Base-by-base conservation (phyloP, 495 filamentous ascomycete species). In the Elaphomyces granulatus region DNA sequence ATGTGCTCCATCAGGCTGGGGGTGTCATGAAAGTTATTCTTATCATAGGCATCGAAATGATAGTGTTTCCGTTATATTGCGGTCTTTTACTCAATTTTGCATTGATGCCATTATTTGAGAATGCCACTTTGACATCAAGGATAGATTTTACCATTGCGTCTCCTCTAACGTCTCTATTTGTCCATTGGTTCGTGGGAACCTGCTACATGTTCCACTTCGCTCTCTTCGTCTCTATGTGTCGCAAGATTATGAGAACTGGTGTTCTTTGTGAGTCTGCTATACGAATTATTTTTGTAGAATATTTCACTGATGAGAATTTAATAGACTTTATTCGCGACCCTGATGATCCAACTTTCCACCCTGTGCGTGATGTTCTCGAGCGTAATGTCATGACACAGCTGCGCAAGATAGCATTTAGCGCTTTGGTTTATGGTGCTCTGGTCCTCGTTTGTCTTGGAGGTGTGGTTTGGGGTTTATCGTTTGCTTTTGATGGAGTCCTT, bases 161-260 rank as follows among this genome's bases (percentile, higher is more conserved):
- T 43, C 87, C 88, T 0, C 66, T 85, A 32, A 94, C 85, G 0
- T 92, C 84, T 4, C 74, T 87, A 15, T 99, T 99, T 52, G 80
- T 96, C 16, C 90, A 99, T 58, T 99, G 90, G 90, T 99, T 99
- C 55, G 77, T 94, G 36, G 90, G 90, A 15, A 99, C 90, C 4
- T 94, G 87, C 46, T 99, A 99, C 59, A 99, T 99, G 90, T 99
- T 99, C 58, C 90, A 99, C 54, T 99, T 99, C 55, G 90, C 90
- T 15, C 68, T 96, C 10, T 99, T 99, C 54, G 90, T 99, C 33
- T 87, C 87, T 32, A 96, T 99, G 90, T 99, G 90, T 59, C 78
- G 90, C 36, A 95, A 94, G 64, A 94, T 96, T 38, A 80, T 99
- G 79, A 75, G 90, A 44, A 80, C 68, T 36, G 90, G 90, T 31